Conservation (phyloP, 164 flowering plant genomes). For the Vitis vinifera region DNA sequence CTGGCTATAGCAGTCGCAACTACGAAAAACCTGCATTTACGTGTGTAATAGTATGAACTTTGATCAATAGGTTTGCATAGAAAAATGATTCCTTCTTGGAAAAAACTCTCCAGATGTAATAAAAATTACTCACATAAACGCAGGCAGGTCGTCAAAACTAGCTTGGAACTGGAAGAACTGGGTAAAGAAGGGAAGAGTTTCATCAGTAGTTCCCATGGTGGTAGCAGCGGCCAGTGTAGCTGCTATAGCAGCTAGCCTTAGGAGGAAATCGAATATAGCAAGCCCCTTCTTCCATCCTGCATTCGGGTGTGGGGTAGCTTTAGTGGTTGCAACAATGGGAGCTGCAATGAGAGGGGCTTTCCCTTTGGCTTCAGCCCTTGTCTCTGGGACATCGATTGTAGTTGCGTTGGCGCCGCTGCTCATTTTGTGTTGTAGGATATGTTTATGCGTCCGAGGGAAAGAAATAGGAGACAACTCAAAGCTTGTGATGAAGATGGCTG, state of each 20-base stretch:
- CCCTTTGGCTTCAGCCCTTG: conserved; percentile 33
- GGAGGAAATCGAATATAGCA: conserved; percentile 62
- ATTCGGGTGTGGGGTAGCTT: conserved; percentile 11
- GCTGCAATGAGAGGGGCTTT: conserved; percentile 29
- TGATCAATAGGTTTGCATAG: too few relatives aligned
- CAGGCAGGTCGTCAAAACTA: conserved; percentile 65
- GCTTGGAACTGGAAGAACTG: conserved; percentile 87
- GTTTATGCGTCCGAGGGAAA: background rate
- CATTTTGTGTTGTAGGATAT: conserved; percentile 14
- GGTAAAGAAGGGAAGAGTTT: conserved; percentile 87
- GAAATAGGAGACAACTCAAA: background rate
- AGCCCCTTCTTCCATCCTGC: conserved; percentile 54
- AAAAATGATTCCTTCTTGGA: too few relatives aligned
- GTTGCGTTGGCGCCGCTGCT: conserved; percentile 33
- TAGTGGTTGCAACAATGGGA: conserved; percentile 12
- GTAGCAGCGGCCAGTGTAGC: conserved; percentile 60
- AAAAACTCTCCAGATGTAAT: background rate
- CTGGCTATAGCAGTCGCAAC: conserved; percentile 56
- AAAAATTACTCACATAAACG: conserved; percentile 54
- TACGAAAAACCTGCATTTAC: conserved; percentile 66
- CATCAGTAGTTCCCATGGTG: conserved; percentile 70
- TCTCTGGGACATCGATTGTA: conserved; percentile 34
- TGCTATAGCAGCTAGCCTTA: conserved; percentile 52
- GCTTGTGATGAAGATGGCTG: conserved; percentile 8
- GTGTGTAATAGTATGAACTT: background rate